A percentile compares a stretch with the other conserved stretches of the same genome.
Evolutionary conservation across 108 stramenopile species (phyloP).

Genomic region (Nitzschia sp.): DNA sequence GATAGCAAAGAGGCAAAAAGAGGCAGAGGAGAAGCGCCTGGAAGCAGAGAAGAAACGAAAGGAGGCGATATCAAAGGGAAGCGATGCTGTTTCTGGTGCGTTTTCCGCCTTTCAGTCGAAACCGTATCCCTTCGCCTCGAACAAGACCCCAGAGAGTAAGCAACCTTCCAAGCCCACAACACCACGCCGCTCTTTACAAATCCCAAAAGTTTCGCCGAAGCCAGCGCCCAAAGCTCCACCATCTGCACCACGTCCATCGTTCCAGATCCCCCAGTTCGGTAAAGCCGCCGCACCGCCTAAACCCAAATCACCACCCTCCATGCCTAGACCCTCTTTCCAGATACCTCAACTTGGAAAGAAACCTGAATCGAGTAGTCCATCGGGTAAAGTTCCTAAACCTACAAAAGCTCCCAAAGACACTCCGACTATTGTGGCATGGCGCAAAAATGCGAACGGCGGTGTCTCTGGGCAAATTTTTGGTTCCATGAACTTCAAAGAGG

Average conservation of each 20-base stretch:
- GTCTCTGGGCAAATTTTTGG: slow-evolving; percentile 75
- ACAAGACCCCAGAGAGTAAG: background rate
- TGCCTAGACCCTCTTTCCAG: background rate
- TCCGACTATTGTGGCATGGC: slow-evolving; percentile 69
- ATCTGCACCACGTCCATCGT: background rate
- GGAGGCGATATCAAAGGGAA: background rate
- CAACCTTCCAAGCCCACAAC: background rate
- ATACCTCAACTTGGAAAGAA: background rate
- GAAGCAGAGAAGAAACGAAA: slow-evolving; percentile 13
- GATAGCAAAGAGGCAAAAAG: background rate
- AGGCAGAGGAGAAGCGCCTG: slow-evolving; percentile 19
- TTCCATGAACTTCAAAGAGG: slow-evolving; percentile 67
- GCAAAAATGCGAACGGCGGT: slow-evolving; percentile 55
- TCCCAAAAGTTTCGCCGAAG: background rate
- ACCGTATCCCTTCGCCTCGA: slow-evolving; percentile 1
- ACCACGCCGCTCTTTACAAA: background rate
- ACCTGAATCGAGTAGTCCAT: background rate
- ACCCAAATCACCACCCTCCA: background rate
- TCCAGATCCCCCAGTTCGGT: background rate
- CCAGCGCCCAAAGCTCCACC: background rate
- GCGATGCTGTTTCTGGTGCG: background rate
- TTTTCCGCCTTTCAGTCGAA: background rate
- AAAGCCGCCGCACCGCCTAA: slow-evolving; percentile 6
- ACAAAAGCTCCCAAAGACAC: slow-evolving; percentile 62
- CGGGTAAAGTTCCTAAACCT: background rate